Evolutionary conservation across 306 rosid species (phyloP).

Genomic region (Quercus agrifolia): DNA sequence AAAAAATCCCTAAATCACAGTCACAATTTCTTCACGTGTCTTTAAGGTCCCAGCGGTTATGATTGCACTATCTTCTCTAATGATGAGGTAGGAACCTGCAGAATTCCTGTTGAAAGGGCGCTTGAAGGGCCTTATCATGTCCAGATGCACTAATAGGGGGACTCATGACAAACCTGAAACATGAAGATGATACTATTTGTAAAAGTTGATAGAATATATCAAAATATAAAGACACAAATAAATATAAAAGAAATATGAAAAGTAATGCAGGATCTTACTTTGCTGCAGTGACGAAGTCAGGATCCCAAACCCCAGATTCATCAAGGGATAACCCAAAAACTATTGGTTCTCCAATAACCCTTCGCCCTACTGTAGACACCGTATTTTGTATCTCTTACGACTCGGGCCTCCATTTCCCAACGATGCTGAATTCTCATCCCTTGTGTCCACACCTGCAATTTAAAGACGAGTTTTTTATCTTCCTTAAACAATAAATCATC

Average conservation of each 20-base stretch:
- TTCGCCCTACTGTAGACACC: slow-evolving; percentile 31
- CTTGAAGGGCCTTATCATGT: slow-evolving; percentile 90
- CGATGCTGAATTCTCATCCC: no score
- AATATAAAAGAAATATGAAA: not conserved
- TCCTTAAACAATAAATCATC: not conserved
- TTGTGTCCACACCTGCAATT: slow-evolving; percentile 18
- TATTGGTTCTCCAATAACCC: slow-evolving; percentile 83
- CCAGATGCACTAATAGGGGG: slow-evolving; percentile 84
- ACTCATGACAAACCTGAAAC: slow-evolving; percentile 89
- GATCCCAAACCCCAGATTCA: slow-evolving; percentile 91
- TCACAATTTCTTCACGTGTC: no score
- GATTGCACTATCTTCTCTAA: not conserved
- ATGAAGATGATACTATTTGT: slow-evolving; percentile 4
- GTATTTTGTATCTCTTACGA: no score
- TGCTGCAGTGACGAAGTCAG: slow-evolving; percentile 80
- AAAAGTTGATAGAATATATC: slow-evolving; percentile 1
- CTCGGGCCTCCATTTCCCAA: no score
- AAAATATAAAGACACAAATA: slow-evolving; percentile 4
- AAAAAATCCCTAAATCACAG: no score
- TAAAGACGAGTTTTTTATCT: not conserved
- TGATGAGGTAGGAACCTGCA: slow-evolving; percentile 26
- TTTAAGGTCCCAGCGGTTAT: slow-evolving; percentile 11
- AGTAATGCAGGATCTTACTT: slow-evolving; percentile 41
- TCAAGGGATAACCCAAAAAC: slow-evolving; percentile 80
- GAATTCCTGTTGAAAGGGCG: slow-evolving; percentile 77